Evolutionary conservation across 495 filamentous ascomycete genomes (phyloP).

Genomic region (Aspergillus affinis): DNA sequence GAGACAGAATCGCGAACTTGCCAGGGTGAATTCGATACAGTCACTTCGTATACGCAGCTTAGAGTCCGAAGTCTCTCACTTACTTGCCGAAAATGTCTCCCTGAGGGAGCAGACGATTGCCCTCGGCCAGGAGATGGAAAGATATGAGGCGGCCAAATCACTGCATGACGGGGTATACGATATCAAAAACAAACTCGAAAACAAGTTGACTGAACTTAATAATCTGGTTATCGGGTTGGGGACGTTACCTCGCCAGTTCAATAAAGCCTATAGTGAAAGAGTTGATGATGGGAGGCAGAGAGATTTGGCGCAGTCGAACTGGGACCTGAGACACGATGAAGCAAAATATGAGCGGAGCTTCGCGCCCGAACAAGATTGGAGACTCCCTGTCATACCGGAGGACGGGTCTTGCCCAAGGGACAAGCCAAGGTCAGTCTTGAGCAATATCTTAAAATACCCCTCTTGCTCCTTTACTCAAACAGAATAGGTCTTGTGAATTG

Average conservation of each 20-base stretch:
- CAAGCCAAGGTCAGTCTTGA: slow-evolving; percentile 66
- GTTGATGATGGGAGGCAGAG: slow-evolving; percentile 15
- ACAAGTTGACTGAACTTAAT: slow-evolving; percentile 65
- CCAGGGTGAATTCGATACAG: slow-evolving; percentile 85
- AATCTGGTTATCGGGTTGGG: slow-evolving; percentile 64
- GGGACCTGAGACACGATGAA: slow-evolving; percentile 16
- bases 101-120: slow-evolving; percentile 76
- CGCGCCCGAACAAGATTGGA: slow-evolving; percentile 51
- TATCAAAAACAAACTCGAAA: slow-evolving; percentile 68
- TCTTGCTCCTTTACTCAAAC: slow-evolving; percentile 19
- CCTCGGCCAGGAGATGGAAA: slow-evolving; percentile 66
- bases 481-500: slow-evolving; percentile 41
- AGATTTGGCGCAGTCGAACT: slow-evolving; percentile 19
- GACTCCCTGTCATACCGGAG: slow-evolving; percentile 80
- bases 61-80: slow-evolving; percentile 77
- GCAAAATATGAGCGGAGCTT: slow-evolving; percentile 15
- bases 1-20: slow-evolving; percentile 93
- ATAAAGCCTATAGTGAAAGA: slow-evolving; percentile 20
- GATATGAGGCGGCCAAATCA: slow-evolving; percentile 39
- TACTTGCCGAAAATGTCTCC: slow-evolving; percentile 84
- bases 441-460: not conserved
- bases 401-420: slow-evolving; percentile 72
- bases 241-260: slow-evolving; percentile 39
- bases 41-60: slow-evolving; percentile 84
- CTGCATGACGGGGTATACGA: slow-evolving; percentile 56